Conservation (phyloP, 1,284 basidiomycete genomes). For the Cystobasidium pallidum region DNA sequence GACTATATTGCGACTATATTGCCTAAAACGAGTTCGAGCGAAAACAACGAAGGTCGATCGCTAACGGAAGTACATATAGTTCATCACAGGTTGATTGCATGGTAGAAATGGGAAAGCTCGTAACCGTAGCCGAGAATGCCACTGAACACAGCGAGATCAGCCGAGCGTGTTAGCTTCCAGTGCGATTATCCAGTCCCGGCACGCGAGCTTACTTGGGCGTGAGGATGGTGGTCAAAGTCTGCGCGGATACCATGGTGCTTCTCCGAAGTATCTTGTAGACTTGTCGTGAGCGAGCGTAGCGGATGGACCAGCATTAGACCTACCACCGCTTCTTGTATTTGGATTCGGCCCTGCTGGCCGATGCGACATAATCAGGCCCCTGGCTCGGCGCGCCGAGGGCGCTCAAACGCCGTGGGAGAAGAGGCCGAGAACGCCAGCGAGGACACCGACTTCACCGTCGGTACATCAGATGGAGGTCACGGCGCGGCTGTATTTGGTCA, state of each 20-base stretch:
- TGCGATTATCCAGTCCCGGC: not conserved
- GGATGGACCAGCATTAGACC: too few relatives aligned
- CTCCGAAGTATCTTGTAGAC: not conserved
- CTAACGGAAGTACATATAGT: too few relatives aligned
- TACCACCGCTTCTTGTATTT: not conserved
- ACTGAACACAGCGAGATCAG: not conserved
- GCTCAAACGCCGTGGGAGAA: not conserved
- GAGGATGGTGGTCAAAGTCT: conserved; percentile 38
- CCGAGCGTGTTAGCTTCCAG: not conserved
- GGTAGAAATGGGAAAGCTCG: conserved; percentile 27
- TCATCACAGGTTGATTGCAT: too few relatives aligned
- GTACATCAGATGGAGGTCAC: too few relatives aligned
- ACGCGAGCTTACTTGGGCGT: conserved; percentile 19
- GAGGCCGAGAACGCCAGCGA: too few relatives aligned
- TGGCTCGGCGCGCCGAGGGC: not conserved
- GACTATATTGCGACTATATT: too few relatives aligned
- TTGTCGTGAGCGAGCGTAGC: not conserved
- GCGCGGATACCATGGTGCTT: not conserved
- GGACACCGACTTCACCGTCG: too few relatives aligned
- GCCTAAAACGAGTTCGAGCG: too few relatives aligned
- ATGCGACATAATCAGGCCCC: not conserved
- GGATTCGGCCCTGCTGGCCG: not conserved
- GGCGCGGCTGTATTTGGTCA: too few relatives aligned
- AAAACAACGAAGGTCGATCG: too few relatives aligned
- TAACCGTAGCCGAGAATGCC: conserved; percentile 34